A percentile compares a stretch with the other conserved stretches of the same genome.
Conservation (phyloP, 1,284 basidiomycete genomes). For the Cryptococcus sp. region DNA sequence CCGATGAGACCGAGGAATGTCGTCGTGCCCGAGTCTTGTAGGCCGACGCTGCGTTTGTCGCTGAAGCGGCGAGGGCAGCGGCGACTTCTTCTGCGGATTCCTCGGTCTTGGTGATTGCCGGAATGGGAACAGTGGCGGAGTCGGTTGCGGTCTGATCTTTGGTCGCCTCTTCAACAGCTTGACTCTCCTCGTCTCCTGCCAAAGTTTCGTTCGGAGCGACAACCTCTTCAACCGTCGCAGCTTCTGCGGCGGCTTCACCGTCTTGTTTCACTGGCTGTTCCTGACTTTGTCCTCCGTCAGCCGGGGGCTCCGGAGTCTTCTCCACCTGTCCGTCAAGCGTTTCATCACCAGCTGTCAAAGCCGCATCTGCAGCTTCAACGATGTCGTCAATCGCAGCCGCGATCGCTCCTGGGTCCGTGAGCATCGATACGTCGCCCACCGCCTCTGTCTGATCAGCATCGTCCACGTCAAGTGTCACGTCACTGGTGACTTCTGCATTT, state of each 20-base stretch:
- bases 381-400: conserved; percentile 6
- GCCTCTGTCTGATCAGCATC: conserved; percentile 9
- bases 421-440: conserved; percentile 40
- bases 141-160: conserved; percentile 4
- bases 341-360: not conserved
- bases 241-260: conserved; percentile 8
- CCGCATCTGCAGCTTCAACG: conserved; percentile 2
- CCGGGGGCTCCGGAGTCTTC: too few species aligned
- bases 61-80: conserved; percentile 30
- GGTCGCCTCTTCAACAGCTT: not conserved
- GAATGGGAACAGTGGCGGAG: not conserved
- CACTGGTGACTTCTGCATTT: not conserved
- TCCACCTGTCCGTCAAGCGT: not conserved
- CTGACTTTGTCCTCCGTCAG: too few species aligned
- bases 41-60: conserved; percentile 36
- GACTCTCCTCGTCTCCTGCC: not conserved
- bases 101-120: conserved; percentile 12
- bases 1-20: conserved; percentile 29
- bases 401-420: conserved; percentile 22
- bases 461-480: not conserved
- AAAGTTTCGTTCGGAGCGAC: not conserved
- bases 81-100: conserved; percentile 25
- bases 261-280: not conserved
- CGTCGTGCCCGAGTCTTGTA: conserved; percentile 33
- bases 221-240: not conserved